These are phyloP conservation scores for Centella asiatica DNA, from an alignment of 129 eudicot genomes.

Conservation along the genomic window DNA sequence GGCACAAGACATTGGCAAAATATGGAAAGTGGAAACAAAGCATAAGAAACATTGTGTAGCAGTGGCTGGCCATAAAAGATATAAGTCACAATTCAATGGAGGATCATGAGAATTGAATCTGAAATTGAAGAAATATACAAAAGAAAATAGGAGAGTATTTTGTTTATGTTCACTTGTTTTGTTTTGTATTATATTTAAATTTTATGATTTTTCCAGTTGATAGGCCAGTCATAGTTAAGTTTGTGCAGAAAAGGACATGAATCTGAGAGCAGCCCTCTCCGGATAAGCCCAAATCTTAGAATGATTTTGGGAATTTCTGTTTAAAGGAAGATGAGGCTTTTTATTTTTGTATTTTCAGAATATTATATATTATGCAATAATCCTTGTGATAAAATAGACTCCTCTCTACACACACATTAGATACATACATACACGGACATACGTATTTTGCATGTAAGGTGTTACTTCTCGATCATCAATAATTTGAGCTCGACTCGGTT, in stretches of 20 bases:
- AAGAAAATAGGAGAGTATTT: not conserved
- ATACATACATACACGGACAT: too few relatives aligned
- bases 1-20: constrained; percentile 60
- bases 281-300: constrained; percentile 22
- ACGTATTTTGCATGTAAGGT: too few relatives aligned
- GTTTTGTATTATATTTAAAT: not conserved
- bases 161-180: not conserved
- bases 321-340: constrained; percentile 70
- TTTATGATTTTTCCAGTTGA: not conserved
- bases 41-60: constrained; percentile 53
- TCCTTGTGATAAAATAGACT: not conserved
- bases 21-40: constrained; percentile 68
- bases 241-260: constrained; percentile 11
- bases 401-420: not conserved
- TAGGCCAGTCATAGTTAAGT: not conserved
- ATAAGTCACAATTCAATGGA: constrained; percentile 31
- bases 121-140: not conserved
- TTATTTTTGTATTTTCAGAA: constrained; percentile 3
- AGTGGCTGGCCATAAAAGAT: constrained; percentile 44
- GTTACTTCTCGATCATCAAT: too few relatives aligned
- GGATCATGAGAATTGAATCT: not conserved
- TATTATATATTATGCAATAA: constrained; percentile 8
- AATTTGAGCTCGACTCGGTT: too few relatives aligned
- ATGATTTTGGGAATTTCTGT: constrained; percentile 35
- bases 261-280: constrained; percentile 60